Base-by-base conservation (phyloP, 2,329 filamentous ascomycete genomes). In the Iodosphaeria phyllophila region DNA sequence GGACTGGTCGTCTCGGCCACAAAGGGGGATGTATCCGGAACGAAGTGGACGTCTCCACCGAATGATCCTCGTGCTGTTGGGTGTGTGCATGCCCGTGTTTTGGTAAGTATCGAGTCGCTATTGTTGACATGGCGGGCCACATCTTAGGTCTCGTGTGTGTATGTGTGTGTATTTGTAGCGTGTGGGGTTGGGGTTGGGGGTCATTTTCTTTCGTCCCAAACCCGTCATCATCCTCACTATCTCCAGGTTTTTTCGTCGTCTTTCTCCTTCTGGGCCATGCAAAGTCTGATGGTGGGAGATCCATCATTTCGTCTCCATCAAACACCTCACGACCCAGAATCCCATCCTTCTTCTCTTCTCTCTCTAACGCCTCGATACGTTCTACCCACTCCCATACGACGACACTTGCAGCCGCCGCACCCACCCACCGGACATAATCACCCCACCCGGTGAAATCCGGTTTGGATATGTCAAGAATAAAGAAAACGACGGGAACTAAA, bases 331-430 rank as follows among this genome's bases (percentile, higher is more conserved):
- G 62, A 4, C 84, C 84, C 2, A 93, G 53, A 28, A 93, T 91
- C 1, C 84, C 84, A 38, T 92, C 83, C 49, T 91, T 92, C 50
- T 84, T 82, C 46, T 92, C 83, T 46, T 92, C 83, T 36, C 84
- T 69, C 52, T 93, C 84, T 32, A 92, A 50, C 0, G 83, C 80
- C 46, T 93, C 84, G 24, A 93, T 93, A 14, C 84, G 67, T 48
- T 93, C 84, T 3, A 93, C 84, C 84, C 84, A 93, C 48, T 93
- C 84, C 84, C 84, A 93, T 3, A 93, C 84, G 13, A 92, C 79
- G n/a, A 92, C 84, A 50, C 82, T 92, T 15, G 84, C 84, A 2
- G 83, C 83, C 0, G 84, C 83, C 2, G 83, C 83, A 23, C 84
- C 84, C n/a, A 92, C 84, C 84, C 84, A 93, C 40, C 83, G 64